Base-by-base conservation (phyloP, 2,329 filamentous ascomycete genomes). In the Neopestalotiopsis sp. region DNA sequence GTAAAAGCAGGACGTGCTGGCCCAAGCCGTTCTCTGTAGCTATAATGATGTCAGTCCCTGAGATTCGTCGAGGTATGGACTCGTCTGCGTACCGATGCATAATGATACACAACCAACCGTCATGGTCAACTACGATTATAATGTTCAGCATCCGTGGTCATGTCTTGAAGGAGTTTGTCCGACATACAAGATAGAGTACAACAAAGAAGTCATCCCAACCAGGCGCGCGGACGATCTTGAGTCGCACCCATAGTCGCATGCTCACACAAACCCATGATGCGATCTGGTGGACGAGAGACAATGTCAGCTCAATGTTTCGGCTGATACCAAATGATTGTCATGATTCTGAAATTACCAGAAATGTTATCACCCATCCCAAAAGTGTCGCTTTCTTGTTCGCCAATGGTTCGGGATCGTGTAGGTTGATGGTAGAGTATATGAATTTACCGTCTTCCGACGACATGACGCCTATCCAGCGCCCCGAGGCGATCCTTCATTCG, bases 241-340 rank as follows among this genome's bases (percentile, higher is more conserved):
- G 71, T 10, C 75, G 71, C 5, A 76, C 74, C 28, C 77, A 77
- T 24, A 79, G 63, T 24, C 77, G 72, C 64, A 77, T 67, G 12
- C 67, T 69, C 57, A 78, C 76, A 61, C 74, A 79, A 53, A 77
- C 56, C 75, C 76, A 78, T 4, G 77, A 73, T 5, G 78, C 9
- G 17, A 73, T 45, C 78, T 80, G 63, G 5, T 59, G n/a, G 30
- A 67, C 10, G 40, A 61, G 5, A 28, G 49, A 38, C n/a, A 9
- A 6, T 56, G 20, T 28, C n/a, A n/a, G 58, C 59, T n/a, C 9
- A 13, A 12, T 14, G 4, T 38, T 13, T 17, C 24, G 34, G 24
- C 7, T 38, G 10, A 45, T 24, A 20, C 13, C 32, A 66, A 30
- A 30, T 53, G 69, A 69, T 17, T 71, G 38, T 53, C 5, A 53